A percentile compares a stretch with the other conserved stretches of the same genome.
phyloP scores from a whole-genome alignment of 2,329 filamentous ascomycete genomes.

The Penicillium sp. region DNA sequence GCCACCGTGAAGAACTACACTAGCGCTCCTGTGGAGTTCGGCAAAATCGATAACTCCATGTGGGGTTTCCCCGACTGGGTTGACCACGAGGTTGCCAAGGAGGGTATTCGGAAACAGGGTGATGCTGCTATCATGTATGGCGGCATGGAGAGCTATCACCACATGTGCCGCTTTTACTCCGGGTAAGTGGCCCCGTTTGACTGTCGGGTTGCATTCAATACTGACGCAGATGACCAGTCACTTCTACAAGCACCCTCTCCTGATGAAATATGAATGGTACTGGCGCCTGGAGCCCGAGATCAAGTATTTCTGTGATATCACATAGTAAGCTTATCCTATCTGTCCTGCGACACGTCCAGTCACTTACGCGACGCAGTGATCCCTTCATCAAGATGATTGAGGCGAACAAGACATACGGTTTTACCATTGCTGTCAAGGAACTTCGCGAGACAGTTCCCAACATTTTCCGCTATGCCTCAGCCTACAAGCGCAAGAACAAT shows the following conservation, averaged over 20 bases:
- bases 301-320: constrained; percentile 99
- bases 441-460: constrained; percentile 96
- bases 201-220: not conserved
- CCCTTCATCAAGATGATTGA: constrained; percentile 95
- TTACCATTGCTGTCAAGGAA: constrained; percentile 98
- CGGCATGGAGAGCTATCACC: constrained; percentile 96
- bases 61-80: constrained; percentile 99
- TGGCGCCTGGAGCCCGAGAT: constrained; percentile 99
- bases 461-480: constrained; percentile 97
- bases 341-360: not conserved
- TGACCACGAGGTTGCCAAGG: constrained; percentile 86
- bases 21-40: constrained; percentile 84
- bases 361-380: constrained; percentile 57
- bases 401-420: constrained; percentile 95
- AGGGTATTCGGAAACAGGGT: constrained; percentile 94
- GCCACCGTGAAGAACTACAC: constrained; percentile 86
- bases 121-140: constrained; percentile 99
- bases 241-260: constrained; percentile 94
- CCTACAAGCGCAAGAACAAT: constrained; percentile 91
- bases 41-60: constrained; percentile 83
- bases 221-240: constrained; percentile 54
- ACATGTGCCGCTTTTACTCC: constrained; percentile 99
- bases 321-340: constrained; percentile 64
- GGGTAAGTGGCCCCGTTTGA: constrained; percentile 58
- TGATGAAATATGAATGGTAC: constrained; percentile 99